Evolutionary conservation across 2,329 filamentous ascomycete genomes (phyloP), one percentile per base, ranked within the genome.

Genomic region (Penicillium sp.): DNA sequence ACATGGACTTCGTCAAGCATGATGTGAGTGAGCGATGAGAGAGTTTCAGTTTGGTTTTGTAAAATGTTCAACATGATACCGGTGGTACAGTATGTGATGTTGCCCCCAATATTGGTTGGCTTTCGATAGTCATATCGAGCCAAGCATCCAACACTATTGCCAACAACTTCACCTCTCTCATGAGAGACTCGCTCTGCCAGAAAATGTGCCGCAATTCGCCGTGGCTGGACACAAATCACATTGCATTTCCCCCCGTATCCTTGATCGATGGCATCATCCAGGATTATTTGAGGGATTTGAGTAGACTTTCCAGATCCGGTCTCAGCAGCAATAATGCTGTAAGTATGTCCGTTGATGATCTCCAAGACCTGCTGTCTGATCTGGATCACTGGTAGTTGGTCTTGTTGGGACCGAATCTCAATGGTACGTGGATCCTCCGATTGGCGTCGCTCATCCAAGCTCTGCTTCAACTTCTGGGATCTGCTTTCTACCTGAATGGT

Each of bases 1-100:
- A 81, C 79, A 58, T 82, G 79, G 19, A 82, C 78, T 65, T 83
- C 81, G 60, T 84, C 81, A 55, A 84, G 76, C 42, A 83, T 64
- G 19, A 83, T 67, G 61, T 83, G 79, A 3, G 80, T 80, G 29
- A 76, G 65, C 1, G 68, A 69, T 50, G 78, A 72, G 27, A 82
- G 60, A 19, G 76, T 61, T 2, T 67, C 65, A 52, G 73, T 64
- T 44, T 71, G 61, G 56, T 72, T 65, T 54, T 79, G 75, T 21
- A 83, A 68, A 55, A 78, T 73, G 51, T 75, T 74, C 26, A 82
- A 68, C 22, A 82, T 65, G 21, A 81, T 74, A n/a, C 80, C 80
- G 2, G 77, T 78, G 1, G 81, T 83, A 66, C 79, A 82, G 63
- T 78, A 83, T 2, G 71, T 77, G 59, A 83, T 79, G 55, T 76